Base-by-base conservation (phyloP, 208 protist genomes). In the Wallacemonas sp. region DNA sequence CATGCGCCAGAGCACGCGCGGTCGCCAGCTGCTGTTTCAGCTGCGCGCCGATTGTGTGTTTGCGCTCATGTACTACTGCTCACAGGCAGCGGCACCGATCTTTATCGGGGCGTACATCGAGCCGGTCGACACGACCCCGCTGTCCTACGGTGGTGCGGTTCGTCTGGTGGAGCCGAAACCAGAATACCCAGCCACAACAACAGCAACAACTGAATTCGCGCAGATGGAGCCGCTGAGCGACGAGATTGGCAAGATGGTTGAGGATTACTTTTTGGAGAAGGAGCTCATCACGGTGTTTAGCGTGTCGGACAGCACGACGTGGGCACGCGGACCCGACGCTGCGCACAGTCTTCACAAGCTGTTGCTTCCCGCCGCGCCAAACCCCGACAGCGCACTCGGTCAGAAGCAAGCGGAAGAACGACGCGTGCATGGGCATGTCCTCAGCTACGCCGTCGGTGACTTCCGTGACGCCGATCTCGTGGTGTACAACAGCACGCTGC, bases 401-500 rank as follows among this genome's bases (percentile, higher is more conserved):
- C 2, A 29, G 65, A 63, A 19, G 54, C 78, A 84, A 49, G 52
- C 38, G 0, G 38, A 70, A 4, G 78, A 84, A 34, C 63, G n/a
- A 0, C 39, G 27, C 2, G 21, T 64, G 26, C 43, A 62, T 41
- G 58, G 74, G 0, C 70, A 84, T 62, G 75, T 72, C 32, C 78
- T 46, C 48, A 80, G 65, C 61, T 84, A 84, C 74, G 74, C 74
- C 29, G 46, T 67, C n/a, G 49, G 74, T n/a, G 70, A 75, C 17
- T 88, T 88, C 61, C 38, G 63, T 24, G 82, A 88, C 39, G 82
- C 78, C 6, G 82, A 88, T 47, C 55, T 88, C 14, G 61, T 83
- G 17, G 70, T 83, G n/a, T 85, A 81, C 60, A 76, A 88, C 65
- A 57, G 61, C 39, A 58, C 67, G 1, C 29, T 63, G 29, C 70